Conservation (phyloP, 169 alveolate genomes). For the Cyclospora cayetanensis region DNA sequence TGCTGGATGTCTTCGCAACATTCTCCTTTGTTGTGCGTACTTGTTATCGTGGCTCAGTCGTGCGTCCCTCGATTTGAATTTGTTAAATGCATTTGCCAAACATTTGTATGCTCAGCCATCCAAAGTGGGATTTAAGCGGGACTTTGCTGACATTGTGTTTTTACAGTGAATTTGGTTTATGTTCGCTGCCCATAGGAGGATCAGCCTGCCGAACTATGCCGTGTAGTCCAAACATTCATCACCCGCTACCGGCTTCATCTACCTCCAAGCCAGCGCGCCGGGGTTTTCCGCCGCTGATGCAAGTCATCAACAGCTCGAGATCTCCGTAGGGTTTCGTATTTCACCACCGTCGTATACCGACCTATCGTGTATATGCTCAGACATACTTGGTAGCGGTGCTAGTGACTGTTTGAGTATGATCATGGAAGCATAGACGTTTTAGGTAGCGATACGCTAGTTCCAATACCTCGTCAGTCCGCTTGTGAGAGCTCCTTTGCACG, state of each 20-base stretch:
- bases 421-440: too few relatives aligned
- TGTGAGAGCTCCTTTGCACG: too few relatives aligned
- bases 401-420: too few relatives aligned
- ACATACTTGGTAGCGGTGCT: too few relatives aligned
- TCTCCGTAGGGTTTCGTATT: background rate
- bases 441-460: too few relatives aligned
- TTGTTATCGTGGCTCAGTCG: too few relatives aligned
- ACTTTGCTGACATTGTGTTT: background rate
- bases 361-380: background rate
- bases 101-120: too few relatives aligned
- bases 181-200: constrained; percentile 56
- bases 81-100: background rate
- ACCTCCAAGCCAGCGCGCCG: constrained; percentile 69
- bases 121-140: background rate
- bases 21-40: too few relatives aligned
- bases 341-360: constrained; percentile 36
- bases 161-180: background rate
- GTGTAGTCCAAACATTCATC: constrained; percentile 62
- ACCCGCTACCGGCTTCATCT: constrained; percentile 65
- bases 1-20: too few relatives aligned
- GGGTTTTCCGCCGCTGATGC: constrained; percentile 9
- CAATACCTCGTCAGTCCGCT: too few relatives aligned
- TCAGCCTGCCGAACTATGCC: constrained; percentile 68
- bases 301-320: background rate
- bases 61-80: background rate